Evolutionary conservation across 441 rosid genomes (phyloP).

Genomic region (Populus hybrid): DNA sequence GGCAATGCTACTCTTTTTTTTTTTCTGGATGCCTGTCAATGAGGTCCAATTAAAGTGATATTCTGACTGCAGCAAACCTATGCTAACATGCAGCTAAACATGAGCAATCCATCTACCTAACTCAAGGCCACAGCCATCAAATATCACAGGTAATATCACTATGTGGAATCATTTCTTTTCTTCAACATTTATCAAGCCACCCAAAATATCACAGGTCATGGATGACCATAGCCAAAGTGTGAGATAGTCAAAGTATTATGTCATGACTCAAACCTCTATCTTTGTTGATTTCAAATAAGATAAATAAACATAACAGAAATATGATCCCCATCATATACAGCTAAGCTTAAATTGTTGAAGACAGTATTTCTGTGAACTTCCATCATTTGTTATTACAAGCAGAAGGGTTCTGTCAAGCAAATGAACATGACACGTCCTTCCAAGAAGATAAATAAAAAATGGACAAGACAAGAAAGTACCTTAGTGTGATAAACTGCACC

Average conservation of each 20-base stretch:
- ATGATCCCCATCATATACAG: neutral
- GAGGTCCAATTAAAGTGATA: neutral
- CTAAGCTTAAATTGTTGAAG: conserved; percentile 2
- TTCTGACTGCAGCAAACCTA: neutral
- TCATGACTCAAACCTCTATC: neutral
- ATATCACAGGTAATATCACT: neutral
- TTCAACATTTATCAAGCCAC: neutral
- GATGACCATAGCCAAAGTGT: neutral
- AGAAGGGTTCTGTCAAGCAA: neutral
- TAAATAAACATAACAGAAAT: neutral
- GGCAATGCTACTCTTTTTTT: neutral
- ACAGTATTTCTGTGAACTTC: neutral
- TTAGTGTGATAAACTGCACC: conserved; percentile 94
- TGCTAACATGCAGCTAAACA: neutral
- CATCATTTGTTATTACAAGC: conserved; percentile 11
- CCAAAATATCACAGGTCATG: neutral
- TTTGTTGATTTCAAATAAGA: neutral
- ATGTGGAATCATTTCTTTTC: neutral
- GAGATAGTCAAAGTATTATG: neutral
- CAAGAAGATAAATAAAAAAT: neutral
- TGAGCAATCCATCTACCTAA: neutral
- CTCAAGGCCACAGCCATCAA: neutral
- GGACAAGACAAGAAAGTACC: conserved; percentile 33
- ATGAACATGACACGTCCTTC: neutral
- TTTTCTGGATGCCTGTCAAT: neutral